These are phyloP conservation scores for Tremella fuciformis DNA, from an alignment of 768 basidiomycete genomes.

Conservation along the genomic window DNA sequence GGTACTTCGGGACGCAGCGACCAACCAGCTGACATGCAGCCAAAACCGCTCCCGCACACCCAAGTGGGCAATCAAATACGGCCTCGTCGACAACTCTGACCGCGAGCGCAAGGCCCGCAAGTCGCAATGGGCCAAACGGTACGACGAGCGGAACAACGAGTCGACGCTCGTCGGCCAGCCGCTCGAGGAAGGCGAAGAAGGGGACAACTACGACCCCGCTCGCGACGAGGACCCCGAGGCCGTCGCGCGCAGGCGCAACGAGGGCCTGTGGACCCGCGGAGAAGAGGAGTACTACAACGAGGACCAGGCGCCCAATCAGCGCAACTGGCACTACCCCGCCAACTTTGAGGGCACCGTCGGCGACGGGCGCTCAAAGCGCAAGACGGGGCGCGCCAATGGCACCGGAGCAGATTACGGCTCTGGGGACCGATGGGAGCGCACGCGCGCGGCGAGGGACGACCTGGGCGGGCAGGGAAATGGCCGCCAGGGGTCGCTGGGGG, in stretches of 20 bases:
- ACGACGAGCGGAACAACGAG: slow-evolving; percentile 71
- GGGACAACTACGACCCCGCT: slow-evolving; percentile 44
- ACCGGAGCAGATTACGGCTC: neutral
- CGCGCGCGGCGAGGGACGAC: slow-evolving; percentile 18
- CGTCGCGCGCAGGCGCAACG: slow-evolving; percentile 34
- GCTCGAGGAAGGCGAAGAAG: slow-evolving; percentile 72
- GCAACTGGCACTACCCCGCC: slow-evolving; percentile 52
- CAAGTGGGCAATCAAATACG: slow-evolving; percentile 76
- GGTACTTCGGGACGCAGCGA: neutral
- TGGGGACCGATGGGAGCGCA: slow-evolving; percentile 43
- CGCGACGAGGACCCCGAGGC: slow-evolving; percentile 30
- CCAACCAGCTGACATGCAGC: slow-evolving; percentile 26
- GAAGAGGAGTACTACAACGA: slow-evolving; percentile 51
- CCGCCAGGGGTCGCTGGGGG: slow-evolving; percentile 12
- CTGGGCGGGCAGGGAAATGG: neutral
- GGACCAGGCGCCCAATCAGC: slow-evolving; percentile 50
- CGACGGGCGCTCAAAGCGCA: slow-evolving; percentile 22
- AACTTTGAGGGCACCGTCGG: slow-evolving; percentile 52
- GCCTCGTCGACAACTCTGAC: slow-evolving; percentile 76
- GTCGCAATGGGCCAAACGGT: slow-evolving; percentile 82
- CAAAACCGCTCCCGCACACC: slow-evolving; percentile 89
- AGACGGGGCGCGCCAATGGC: slow-evolving; percentile 16
- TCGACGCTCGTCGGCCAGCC: slow-evolving; percentile 69
- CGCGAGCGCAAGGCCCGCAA: slow-evolving; percentile 73
- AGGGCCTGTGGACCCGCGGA: slow-evolving; percentile 46